These are phyloP conservation scores for Thuja plicata DNA, from an alignment of 83 land plant genomes.

Conservation along the genomic window DNA sequence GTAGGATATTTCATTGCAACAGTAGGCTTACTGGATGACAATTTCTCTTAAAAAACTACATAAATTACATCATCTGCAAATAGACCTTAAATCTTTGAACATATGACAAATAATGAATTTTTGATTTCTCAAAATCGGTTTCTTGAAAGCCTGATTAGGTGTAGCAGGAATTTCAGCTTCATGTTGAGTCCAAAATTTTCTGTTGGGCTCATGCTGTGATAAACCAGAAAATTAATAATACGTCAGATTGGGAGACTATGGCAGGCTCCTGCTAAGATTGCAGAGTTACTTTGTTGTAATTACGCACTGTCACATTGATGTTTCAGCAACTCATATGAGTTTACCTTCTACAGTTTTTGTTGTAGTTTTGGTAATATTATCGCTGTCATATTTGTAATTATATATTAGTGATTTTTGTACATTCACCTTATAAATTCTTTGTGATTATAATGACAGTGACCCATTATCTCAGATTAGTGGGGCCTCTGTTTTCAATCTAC, in stretches of 20 bases:
- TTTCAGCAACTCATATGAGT: background rate
- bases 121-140: background rate
- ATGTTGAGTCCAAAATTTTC: background rate
- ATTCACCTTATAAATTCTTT: background rate
- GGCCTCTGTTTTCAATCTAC: background rate
- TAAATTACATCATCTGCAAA: background rate
- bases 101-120: background rate
- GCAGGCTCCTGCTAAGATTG: background rate
- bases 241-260: background rate
- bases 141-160: background rate
- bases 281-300: background rate
- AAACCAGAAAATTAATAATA: background rate
- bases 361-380: background rate
- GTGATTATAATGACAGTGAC: background rate
- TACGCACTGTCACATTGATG: too few relatives aligned
- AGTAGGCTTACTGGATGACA: background rate
- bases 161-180: background rate
- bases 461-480: background rate
- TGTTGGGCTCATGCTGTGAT: background rate
- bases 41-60: background rate
- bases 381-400: background rate
- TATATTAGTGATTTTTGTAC: background rate
- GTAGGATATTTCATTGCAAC: background rate
- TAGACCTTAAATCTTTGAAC: background rate
- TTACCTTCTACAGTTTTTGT: background rate